Conservation (phyloP, 345 rosid genomes). For the Citrus hindsii region DNA sequence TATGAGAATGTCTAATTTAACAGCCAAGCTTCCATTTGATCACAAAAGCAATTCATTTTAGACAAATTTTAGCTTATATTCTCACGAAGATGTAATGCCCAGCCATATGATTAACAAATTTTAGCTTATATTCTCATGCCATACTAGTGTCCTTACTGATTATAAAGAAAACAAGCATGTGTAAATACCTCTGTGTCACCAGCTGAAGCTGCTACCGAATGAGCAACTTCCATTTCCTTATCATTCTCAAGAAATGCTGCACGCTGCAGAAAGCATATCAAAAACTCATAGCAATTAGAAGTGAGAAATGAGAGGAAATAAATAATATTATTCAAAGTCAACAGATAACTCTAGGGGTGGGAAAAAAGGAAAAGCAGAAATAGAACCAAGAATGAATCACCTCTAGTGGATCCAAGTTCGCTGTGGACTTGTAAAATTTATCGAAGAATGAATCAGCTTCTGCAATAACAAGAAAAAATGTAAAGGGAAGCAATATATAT, state of each 20-base stretch:
- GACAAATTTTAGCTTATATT: not conserved
- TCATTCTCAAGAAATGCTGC: conserved; percentile 78
- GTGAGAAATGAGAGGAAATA: not conserved
- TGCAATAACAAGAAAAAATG: conserved; percentile 28
- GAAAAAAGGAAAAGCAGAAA: conserved; percentile 1
- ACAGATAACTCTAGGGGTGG: not conserved
- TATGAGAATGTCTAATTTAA: not conserved
- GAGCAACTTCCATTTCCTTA: conserved; percentile 83
- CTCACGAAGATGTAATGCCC: not conserved
- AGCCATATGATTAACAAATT: not conserved
- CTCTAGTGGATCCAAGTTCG: conserved; percentile 68
- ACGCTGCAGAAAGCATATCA: conserved; percentile 42
- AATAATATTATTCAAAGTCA: not conserved
- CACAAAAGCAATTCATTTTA: not conserved
- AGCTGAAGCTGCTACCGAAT: conserved; percentile 78
- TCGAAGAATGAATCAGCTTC: conserved; percentile 82
- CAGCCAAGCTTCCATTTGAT: not conserved
- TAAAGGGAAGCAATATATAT: not conserved
- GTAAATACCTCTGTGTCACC: conserved; percentile 76
- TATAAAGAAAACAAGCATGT: not conserved
- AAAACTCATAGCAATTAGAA: not conserved
- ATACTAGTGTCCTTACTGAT: not conserved
- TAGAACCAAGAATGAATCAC: conserved; percentile 25
- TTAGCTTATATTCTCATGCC: not conserved
- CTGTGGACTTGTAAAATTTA: conserved; percentile 70